A percentile compares a stretch with the other conserved stretches of the same genome.
These are phyloP conservation scores for Mycena rebaudengoi DNA, from an alignment of 768 basidiomycete genomes.

Conservation along the genomic window DNA sequence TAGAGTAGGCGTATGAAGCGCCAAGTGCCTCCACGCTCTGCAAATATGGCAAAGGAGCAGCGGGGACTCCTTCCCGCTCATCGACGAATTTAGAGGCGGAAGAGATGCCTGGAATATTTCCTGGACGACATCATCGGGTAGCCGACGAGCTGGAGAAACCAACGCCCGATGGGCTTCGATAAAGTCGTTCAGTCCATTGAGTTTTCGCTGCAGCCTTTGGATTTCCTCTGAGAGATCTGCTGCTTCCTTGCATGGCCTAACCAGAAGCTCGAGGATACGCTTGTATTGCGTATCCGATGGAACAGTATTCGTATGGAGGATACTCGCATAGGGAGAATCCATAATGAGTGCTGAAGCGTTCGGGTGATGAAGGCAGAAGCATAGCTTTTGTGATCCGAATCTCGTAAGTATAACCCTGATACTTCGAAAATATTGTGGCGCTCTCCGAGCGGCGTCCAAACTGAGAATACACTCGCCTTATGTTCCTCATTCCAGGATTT, in stretches of 20 bases:
- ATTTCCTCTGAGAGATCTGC: background rate
- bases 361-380: too few relatives aligned
- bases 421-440: too few relatives aligned
- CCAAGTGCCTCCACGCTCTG: background rate
- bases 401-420: too few relatives aligned
- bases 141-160: conserved; percentile 4
- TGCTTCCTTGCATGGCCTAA: background rate
- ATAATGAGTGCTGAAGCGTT: too few relatives aligned
- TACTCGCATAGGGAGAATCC: background rate
- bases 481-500: too few relatives aligned
- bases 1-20: background rate
- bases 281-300: background rate
- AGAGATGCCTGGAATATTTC: conserved; percentile 1
- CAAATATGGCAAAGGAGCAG: background rate
- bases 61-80: background rate
- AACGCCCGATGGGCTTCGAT: conserved; percentile 1
- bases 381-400: too few relatives aligned
- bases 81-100: background rate
- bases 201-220: background rate
- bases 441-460: too few relatives aligned
- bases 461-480: too few relatives aligned
- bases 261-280: conserved; percentile 3
- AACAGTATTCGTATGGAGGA: conserved; percentile 5
- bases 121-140: background rate
- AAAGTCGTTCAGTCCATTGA: background rate